phyloP scores from a whole-genome alignment of 2,329 filamentous ascomycete species.

The Phoma herbarum region DNA sequence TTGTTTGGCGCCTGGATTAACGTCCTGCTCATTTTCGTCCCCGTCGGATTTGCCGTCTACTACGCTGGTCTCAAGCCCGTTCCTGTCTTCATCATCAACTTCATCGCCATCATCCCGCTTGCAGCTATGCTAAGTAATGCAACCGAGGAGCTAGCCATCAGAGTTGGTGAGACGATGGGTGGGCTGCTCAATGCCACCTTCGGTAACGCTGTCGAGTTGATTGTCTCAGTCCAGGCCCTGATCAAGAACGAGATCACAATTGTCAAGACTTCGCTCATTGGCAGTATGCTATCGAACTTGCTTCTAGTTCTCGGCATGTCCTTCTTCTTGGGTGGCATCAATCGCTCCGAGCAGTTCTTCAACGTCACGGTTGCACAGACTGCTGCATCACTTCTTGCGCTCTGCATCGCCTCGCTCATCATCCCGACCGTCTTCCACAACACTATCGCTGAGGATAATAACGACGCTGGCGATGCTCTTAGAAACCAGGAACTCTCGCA shows the following conservation, averaged over 20 bases:
- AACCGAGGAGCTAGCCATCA: slow-evolving; percentile 87
- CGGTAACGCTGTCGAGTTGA: slow-evolving; percentile 89
- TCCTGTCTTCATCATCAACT: slow-evolving; percentile 83
- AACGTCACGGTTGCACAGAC: slow-evolving; percentile 93
- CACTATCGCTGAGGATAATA: slow-evolving; percentile 42
- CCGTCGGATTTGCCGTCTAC: slow-evolving; percentile 77
- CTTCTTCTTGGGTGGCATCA: slow-evolving; percentile 86
- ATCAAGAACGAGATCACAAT: slow-evolving; percentile 78
- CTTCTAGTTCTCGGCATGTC: slow-evolving; percentile 90
- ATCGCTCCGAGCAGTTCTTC: slow-evolving; percentile 84
- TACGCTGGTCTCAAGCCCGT: slow-evolving; percentile 59
- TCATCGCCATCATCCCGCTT: slow-evolving; percentile 89
- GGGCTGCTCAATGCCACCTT: slow-evolving; percentile 91
- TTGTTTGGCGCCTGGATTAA: slow-evolving; percentile 89
- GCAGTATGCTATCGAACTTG: slow-evolving; percentile 89
- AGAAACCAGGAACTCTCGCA: slow-evolving; percentile 62
- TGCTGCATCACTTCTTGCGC: slow-evolving; percentile 78
- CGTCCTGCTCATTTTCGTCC: slow-evolving; percentile 78
- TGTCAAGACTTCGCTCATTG: slow-evolving; percentile 91
- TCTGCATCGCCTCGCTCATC: slow-evolving; percentile 82
- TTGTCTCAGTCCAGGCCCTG: slow-evolving; percentile 86
- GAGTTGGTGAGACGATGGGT: slow-evolving; percentile 81
- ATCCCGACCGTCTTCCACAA: slow-evolving; percentile 82
- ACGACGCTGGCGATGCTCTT: slow-evolving; percentile 32
- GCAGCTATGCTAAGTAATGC: slow-evolving; percentile 87